Base-by-base conservation (phyloP, 1,284 basidiomycete genomes). In the Irpex sp. region DNA sequence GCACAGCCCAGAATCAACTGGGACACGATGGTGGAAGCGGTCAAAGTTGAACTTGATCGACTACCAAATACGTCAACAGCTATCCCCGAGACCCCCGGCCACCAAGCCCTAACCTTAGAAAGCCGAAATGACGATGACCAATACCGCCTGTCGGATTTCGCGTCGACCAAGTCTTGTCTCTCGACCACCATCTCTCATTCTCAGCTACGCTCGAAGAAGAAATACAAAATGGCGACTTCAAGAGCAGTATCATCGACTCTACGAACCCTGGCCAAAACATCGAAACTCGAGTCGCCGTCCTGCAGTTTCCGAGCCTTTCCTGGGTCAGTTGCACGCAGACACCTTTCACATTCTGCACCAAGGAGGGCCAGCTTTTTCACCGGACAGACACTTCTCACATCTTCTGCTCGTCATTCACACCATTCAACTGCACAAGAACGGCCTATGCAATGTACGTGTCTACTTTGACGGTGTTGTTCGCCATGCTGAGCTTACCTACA, bases 311-410 rank as follows among this genome's bases (percentile, higher is more conserved):
- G 53, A 55, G 31, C n/a, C 19, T 35, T 13, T 9, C 35, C 36
- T 3, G 37, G 36, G 21, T 37, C 61, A 13, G 57, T 19, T 15
- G 57, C 57, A 31, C n/a, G 21, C 19, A 56, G 61, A 51, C 46
- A 58, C 15, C 19, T 73, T 33, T 70, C 71, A 4, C 67, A 68
- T 2, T 68, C 69, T 5, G 61, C 67, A 6, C 60, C 62, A 5
- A 63, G 69, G 21, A 53, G 61, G 1, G 70, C 70, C 0, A 63
- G 61, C 53, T 61, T 79, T 7, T 66, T 77, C 59, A 72, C 71
- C 61, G 78, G 79, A 0, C 65, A 71, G 0, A 78, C 77, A 4
- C 66, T 80, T 8, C 72, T 72, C 0, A 79, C 78, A 3, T 71
- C 75, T 2, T 79, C 79, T 1, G 61, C 68, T 9, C 61, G 76